phyloP scores from a whole-genome alignment of 2,329 filamentous ascomycete species.

The Calonectria honghensis region DNA sequence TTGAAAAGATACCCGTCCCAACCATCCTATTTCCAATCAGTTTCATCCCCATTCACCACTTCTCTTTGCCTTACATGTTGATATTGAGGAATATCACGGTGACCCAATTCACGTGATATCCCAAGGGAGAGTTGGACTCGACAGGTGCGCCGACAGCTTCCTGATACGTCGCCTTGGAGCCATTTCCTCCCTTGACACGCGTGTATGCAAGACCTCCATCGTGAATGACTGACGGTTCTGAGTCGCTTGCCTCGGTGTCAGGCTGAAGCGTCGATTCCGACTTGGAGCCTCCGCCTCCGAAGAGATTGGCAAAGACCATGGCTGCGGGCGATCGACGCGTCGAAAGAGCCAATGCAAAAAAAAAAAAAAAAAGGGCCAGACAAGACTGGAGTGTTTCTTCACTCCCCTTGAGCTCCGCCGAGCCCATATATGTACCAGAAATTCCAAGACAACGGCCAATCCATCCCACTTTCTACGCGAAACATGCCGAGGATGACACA shows the following conservation, averaged over 20 bases:
- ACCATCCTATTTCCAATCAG: slow-evolving; percentile 65
- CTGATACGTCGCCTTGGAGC: slow-evolving; percentile 70
- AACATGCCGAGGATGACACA: slow-evolving; percentile 20
- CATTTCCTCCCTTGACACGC: slow-evolving; percentile 65
- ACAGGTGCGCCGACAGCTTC: slow-evolving; percentile 77
- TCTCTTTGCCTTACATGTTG: slow-evolving; percentile 60
- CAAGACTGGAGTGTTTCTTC: background rate
- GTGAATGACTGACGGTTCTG: slow-evolving; percentile 14
- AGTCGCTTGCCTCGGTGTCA: slow-evolving; percentile 20
- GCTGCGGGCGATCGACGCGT: background rate
- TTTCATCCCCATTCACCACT: background rate
- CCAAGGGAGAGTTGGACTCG: slow-evolving; percentile 74
- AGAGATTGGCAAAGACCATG: slow-evolving; percentile 24
- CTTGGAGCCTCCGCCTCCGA: slow-evolving; percentile 8
- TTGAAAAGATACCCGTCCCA: slow-evolving; percentile 78
- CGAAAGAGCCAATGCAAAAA: background rate
- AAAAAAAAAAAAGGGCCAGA: no score
- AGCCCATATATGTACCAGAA: background rate
- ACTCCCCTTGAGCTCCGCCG: background rate
- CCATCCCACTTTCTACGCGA: slow-evolving; percentile 14
- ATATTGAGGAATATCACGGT: slow-evolving; percentile 77
- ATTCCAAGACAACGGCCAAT: background rate
- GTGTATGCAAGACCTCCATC: slow-evolving; percentile 43
- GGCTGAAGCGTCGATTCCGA: slow-evolving; percentile 5
- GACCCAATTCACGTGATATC: slow-evolving; percentile 72